These are phyloP conservation scores for Blastosporella zonata DNA, from an alignment of 1,284 basidiomycete species.

Conservation along the genomic window DNA sequence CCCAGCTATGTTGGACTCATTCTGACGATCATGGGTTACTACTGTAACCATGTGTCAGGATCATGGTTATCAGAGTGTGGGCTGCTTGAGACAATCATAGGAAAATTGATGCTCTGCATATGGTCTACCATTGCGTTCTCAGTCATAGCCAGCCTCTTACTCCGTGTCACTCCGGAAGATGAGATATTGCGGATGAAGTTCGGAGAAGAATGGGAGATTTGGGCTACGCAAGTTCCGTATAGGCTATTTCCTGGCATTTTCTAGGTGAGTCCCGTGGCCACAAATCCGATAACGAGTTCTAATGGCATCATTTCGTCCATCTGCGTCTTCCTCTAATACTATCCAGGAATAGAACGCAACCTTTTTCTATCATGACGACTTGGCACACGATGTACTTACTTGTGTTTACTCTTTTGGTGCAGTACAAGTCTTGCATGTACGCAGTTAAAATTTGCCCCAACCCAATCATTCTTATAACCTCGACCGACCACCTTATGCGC, in stretches of 20 bases:
- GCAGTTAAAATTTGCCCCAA: no score
- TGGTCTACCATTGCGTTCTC: slow-evolving; percentile 26
- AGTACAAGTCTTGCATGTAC: no score
- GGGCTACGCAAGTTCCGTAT: slow-evolving; percentile 36
- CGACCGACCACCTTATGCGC: no score
- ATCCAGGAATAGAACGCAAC: background rate
- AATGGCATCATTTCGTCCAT: background rate
- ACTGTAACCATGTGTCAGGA: slow-evolving; percentile 25
- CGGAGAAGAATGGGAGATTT: slow-evolving; percentile 38
- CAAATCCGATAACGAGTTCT: background rate
- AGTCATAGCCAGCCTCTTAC: slow-evolving; percentile 27
- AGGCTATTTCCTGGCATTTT: slow-evolving; percentile 38
- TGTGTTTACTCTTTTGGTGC: background rate
- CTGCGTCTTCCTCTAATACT: background rate
- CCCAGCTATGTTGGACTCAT: slow-evolving; percentile 37
- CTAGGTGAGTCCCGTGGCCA: slow-evolving; percentile 17
- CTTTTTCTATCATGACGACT: no score
- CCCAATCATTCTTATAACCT: no score
- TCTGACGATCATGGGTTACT: slow-evolving; percentile 28
- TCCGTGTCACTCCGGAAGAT: slow-evolving; percentile 36
- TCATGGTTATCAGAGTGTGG: slow-evolving; percentile 38
- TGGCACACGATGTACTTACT: no score
- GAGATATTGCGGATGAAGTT: slow-evolving; percentile 34
- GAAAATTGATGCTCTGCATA: slow-evolving; percentile 21
- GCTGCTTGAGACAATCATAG: slow-evolving; percentile 23